Evolutionary conservation across 495 filamentous ascomycete genomes (phyloP).

Genomic region (Aspergillus nanangensis): DNA sequence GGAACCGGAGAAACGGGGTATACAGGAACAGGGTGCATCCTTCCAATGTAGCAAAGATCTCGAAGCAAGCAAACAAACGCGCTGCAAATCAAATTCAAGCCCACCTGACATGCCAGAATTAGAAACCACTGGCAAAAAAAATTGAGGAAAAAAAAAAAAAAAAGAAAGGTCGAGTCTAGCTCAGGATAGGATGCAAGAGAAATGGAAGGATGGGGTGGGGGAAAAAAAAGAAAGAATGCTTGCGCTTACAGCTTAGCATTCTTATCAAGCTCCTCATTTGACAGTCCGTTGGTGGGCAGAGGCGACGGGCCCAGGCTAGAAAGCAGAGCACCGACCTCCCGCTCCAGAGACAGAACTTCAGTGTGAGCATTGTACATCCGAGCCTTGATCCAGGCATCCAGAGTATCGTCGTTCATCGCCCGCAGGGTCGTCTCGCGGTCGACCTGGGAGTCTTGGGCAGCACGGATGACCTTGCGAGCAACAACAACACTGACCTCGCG

Average conservation of each 20-base stretch:
- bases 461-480: conserved; percentile 87
- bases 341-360: conserved; percentile 53
- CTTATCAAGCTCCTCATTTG: conserved; percentile 32
- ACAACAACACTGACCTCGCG: conserved; percentile 85
- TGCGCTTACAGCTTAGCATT: conserved; percentile 38
- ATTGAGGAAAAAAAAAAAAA: conserved; percentile 6
- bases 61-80: conserved; percentile 19
- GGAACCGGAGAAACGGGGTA: conserved; percentile 15
- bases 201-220: background rate
- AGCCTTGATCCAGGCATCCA: conserved; percentile 74
- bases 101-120: conserved; percentile 14
- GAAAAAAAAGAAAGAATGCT: conserved; percentile 9
- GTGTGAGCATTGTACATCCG: conserved; percentile 78
- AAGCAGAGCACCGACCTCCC: conserved; percentile 45
- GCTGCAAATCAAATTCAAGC: conserved; percentile 28
- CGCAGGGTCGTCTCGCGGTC: conserved; percentile 71
- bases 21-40: conserved; percentile 18
- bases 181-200: background rate
- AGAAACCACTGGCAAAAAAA: background rate
- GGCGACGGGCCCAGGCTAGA: conserved; percentile 35
- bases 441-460: conserved; percentile 75
- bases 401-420: conserved; percentile 67
- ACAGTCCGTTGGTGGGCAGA: conserved; percentile 23
- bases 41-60: conserved; percentile 13
- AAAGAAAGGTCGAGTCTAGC: conserved; percentile 6